phyloP scores from a whole-genome alignment of 441 rosid genomes.

The Populus hybrid region DNA sequence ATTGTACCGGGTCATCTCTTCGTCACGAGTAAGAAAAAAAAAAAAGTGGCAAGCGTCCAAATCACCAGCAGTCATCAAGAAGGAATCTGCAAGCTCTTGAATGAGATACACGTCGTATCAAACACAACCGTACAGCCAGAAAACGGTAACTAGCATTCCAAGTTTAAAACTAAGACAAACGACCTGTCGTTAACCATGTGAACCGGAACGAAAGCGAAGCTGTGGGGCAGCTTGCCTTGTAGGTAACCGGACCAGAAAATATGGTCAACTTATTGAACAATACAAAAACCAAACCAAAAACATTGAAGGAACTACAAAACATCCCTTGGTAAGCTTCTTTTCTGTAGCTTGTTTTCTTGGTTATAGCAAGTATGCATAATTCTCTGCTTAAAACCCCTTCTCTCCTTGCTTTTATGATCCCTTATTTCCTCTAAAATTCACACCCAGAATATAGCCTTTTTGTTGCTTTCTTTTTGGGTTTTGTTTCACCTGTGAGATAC shows the following conservation, averaged over 20 bases:
- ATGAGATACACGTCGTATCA: background rate
- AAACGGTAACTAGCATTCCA: background rate
- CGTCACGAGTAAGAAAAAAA: too few species aligned
- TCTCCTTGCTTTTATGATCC: background rate
- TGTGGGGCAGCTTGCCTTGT: background rate
- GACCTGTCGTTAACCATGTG: background rate
- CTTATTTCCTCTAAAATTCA: conserved; percentile 14
- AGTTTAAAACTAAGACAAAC: background rate
- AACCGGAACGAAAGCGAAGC: background rate
- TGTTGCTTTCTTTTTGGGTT: conserved; percentile 1
- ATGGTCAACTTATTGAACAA: background rate
- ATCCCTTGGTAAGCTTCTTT: conserved; percentile 15
- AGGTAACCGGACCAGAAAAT: background rate
- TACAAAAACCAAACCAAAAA: background rate
- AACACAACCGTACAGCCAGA: background rate
- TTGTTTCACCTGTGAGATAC: background rate
- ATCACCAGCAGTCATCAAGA: background rate
- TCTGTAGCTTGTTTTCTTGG: background rate
- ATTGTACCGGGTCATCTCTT: too few species aligned
- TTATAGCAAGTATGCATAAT: conserved; percentile 25
- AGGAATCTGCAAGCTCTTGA: background rate
- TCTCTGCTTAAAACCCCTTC: conserved; percentile 40
- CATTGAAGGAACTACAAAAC: conserved; percentile 1
- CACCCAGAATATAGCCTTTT: background rate
- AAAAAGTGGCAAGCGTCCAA: too few species aligned